phyloP scores from a whole-genome alignment of 331 rosid species.

The Quercus phellos region DNA sequence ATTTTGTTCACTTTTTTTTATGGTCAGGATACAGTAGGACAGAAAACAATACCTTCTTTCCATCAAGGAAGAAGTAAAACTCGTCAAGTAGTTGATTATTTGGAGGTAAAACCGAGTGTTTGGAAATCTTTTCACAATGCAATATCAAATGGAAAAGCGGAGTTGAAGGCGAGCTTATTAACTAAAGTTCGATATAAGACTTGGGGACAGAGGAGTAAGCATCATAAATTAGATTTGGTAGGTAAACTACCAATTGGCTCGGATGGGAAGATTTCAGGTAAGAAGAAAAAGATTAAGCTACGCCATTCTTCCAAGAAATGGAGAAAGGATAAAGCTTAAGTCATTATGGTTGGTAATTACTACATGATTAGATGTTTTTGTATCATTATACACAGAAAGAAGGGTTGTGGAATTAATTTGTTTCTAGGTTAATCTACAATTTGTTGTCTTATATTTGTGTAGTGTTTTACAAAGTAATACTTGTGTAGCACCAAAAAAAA shows the following conservation, averaged over 20 bases:
- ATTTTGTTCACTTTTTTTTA: conserved; percentile 22
- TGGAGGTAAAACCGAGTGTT: conserved; percentile 3
- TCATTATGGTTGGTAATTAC: neutral
- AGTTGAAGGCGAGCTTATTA: conserved; percentile 29
- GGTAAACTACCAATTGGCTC: conserved; percentile 37
- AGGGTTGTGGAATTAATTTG: neutral
- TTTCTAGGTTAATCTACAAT: neutral
- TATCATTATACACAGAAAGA: neutral
- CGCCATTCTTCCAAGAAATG: conserved; percentile 2
- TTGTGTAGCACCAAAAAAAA: too few species aligned
- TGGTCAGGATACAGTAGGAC: conserved; percentile 31
- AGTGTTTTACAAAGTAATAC: neutral
- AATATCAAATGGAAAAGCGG: conserved; percentile 37
- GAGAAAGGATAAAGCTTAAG: conserved; percentile 2
- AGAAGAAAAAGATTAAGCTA: conserved; percentile 39
- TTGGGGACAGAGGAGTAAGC: conserved; percentile 52
- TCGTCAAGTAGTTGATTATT: neutral
- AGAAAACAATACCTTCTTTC: conserved; percentile 27
- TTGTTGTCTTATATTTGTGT: neutral
- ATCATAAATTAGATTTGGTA: conserved; percentile 22
- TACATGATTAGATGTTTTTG: neutral
- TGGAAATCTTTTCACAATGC: conserved; percentile 25
- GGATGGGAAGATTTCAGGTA: conserved; percentile 42
- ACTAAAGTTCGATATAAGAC: conserved; percentile 39
- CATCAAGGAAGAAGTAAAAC: conserved; percentile 24